Evolutionary conservation across 1,284 basidiomycete genomes (phyloP).

Genomic region (Irpex lacteus): DNA sequence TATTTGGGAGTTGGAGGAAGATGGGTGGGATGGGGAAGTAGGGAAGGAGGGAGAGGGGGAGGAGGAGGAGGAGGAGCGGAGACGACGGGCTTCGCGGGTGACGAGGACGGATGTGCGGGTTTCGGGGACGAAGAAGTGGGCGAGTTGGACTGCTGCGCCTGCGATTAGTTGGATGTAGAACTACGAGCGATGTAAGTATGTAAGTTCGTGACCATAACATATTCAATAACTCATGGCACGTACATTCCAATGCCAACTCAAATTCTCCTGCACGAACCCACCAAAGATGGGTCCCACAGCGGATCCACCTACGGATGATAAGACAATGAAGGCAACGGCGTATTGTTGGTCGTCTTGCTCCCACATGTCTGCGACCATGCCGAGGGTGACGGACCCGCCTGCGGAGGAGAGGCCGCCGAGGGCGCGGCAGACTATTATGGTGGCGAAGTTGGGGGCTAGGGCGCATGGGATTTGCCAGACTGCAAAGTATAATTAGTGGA

Average conservation of each 20-base stretch:
- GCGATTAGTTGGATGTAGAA: background rate
- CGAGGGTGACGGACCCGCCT: background rate
- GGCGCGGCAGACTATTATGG: background rate
- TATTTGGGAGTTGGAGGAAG: background rate
- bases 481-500: background rate
- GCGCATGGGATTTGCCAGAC: background rate
- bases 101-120: background rate
- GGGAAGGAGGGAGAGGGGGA: too few species aligned
- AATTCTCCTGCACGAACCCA: background rate
- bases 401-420: background rate
- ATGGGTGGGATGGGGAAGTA: too few species aligned
- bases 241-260: background rate
- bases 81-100: background rate
- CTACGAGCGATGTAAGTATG: too few species aligned
- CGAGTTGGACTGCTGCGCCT: background rate
- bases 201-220: too few species aligned
- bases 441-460: background rate
- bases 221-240: too few species aligned
- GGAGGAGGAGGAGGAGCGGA: background rate
- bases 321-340: background rate
- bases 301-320: background rate
- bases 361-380: background rate
- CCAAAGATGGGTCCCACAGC: background rate
- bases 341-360: background rate
- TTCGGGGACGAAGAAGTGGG: background rate